Conservation (phyloP, 805 yeast species). For the Kodamaea fukazawae region DNA sequence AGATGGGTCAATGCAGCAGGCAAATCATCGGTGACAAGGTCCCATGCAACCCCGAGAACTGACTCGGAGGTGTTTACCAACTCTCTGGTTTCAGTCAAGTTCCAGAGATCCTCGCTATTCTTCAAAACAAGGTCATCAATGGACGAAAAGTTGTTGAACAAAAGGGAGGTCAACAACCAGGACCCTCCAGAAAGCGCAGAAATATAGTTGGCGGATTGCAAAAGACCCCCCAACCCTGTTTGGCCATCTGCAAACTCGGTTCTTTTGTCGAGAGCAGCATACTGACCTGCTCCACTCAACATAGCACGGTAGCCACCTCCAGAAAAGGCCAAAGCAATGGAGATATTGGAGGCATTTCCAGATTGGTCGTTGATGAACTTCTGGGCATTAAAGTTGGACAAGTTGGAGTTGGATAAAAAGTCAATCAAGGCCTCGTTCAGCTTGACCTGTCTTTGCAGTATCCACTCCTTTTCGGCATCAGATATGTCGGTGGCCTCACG, state of each 20-base stretch:
- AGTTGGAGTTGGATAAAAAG: constrained; percentile 21
- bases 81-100: constrained; percentile 27
- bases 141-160: constrained; percentile 68
- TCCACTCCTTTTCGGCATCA: constrained; percentile 23
- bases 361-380: constrained; percentile 15
- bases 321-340: constrained; percentile 36
- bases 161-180: constrained; percentile 73
- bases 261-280: constrained; percentile 75
- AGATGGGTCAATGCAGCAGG: constrained; percentile 27
- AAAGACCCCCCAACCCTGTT: constrained; percentile 65
- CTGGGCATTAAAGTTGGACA: constrained; percentile 22
- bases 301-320: constrained; percentile 45
- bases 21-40: constrained; percentile 22
- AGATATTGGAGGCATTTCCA: constrained; percentile 12
- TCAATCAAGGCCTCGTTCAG: constrained; percentile 22
- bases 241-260: constrained; percentile 48
- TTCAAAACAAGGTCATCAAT: constrained; percentile 51
- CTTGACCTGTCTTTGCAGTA: constrained; percentile 21
- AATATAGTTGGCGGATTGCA: constrained; percentile 68
- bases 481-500: constrained; percentile 28
- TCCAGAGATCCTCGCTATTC: constrained; percentile 34
- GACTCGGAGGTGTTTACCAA: constrained; percentile 25
- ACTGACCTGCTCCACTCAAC: constrained; percentile 80
- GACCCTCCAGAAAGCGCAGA: constrained; percentile 83
- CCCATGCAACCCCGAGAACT: constrained; percentile 15